A percentile compares a stretch with the other conserved stretches of the same genome.
Conservation (phyloP, 208 protist species). For the Tetramitus jugosus region DNA sequence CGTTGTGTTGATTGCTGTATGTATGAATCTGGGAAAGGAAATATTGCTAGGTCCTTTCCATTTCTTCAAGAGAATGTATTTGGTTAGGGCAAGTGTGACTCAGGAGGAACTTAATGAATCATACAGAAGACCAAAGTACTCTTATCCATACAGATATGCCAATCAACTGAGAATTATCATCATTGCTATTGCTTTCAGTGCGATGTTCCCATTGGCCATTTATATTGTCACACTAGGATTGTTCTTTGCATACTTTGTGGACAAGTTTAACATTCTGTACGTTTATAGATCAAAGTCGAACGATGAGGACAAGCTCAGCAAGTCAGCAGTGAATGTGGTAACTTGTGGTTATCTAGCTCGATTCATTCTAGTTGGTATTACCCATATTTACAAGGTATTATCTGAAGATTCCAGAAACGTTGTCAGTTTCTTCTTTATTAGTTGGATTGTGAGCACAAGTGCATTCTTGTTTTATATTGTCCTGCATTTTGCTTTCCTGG, state of each 20-base stretch:
- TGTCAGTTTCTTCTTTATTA: too few species aligned
- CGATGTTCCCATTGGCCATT: not conserved
- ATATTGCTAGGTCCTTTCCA: not conserved
- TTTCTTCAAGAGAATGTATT: not conserved
- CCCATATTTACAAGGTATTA: too few species aligned
- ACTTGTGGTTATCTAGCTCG: too few species aligned
- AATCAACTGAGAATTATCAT: not conserved
- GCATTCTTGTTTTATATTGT: too few species aligned
- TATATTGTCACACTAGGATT: not conserved
- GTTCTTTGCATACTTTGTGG: not conserved
- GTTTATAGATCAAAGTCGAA: too few species aligned
- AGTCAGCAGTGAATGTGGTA: too few species aligned
- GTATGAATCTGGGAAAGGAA: not conserved
- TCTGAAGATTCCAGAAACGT: too few species aligned
- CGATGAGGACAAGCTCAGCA: too few species aligned
- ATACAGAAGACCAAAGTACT: not conserved
- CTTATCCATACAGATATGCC: not conserved
- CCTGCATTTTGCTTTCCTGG: too few species aligned
- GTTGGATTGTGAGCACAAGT: too few species aligned
- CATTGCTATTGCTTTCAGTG: not conserved
- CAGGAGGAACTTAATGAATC: not conserved
- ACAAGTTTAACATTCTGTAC: constrained; percentile 7
- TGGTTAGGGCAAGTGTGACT: not conserved
- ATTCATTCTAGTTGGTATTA: too few species aligned
- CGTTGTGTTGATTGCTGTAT: not conserved